Base-by-base conservation (phyloP, 2,329 filamentous ascomycete genomes). In the Neophaeococcomyces mojaviensis region DNA sequence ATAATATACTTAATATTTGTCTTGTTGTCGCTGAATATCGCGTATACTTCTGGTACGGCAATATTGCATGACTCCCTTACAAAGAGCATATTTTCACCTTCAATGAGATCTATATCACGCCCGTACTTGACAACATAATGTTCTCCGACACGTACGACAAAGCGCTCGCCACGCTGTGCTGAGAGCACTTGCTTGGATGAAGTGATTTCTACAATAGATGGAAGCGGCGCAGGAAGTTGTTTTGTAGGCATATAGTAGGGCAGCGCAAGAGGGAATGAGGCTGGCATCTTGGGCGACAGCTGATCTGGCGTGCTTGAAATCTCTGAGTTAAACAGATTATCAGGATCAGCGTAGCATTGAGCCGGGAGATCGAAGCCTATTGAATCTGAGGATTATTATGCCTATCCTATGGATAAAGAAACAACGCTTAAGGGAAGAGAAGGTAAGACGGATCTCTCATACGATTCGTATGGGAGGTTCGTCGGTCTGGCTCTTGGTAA, bases 171-270 rank as follows among this genome's bases (percentile, higher is more conserved):
- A 33, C 40, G 28, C 32, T 49, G 38, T 26, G 38, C 22, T 32
- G 49, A 33, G 16, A 50, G 45, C 37, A 50, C 28, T 13, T 54
- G 43, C 32, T 32, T 30, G 31, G 51, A 51, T 28, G 47, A 40
- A 22, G 56, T 42, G 24, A 60, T 58, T 39, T 57, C 55, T 26
- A 46, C 16, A 15, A 32, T 47, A 12, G 50, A 59, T 46, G 56
- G 57, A 26, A 59, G 52, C 20, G 42, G 28, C 15, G 42, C 42
- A 34, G 42, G 42, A 10, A 45, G 20, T 37, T 18, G 18, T 28
- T 18, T 20, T 12, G 42, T 12, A 26, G 31, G 28, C 22, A 26
- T 26, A 38, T 9, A 45, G 33, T 45, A 45, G 13, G 42, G 42
- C 20, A 45, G 38, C 19, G 19, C 8, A 40, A 40, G 38, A 28